These are phyloP conservation scores for Xylaria sp. DNA, from an alignment of 2,329 filamentous ascomycete species.

Conservation along the genomic window DNA sequence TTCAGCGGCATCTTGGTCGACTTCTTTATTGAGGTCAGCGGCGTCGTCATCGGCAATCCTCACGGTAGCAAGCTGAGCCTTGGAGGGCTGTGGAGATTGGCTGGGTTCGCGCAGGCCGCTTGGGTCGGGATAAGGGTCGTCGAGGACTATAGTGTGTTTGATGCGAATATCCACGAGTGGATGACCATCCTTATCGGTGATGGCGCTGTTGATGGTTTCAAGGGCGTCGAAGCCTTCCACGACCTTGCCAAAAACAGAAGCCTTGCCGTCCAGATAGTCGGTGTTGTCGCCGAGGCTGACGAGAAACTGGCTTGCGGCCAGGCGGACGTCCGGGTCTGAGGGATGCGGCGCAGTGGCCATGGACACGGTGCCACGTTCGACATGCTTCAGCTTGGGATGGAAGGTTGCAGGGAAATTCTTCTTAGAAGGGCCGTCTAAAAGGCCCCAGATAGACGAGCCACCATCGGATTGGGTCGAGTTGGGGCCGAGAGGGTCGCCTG, in stretches of 20 bases:
- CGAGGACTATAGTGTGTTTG: slow-evolving; percentile 88
- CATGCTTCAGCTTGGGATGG: slow-evolving; percentile 86
- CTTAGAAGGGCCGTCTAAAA: slow-evolving; percentile 74
- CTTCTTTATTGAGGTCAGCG: slow-evolving; percentile 75
- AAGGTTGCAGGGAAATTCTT: slow-evolving; percentile 87
- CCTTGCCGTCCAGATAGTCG: slow-evolving; percentile 90
- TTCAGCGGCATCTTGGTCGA: slow-evolving; percentile 83
- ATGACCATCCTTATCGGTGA: slow-evolving; percentile 84
- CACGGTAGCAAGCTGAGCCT: slow-evolving; percentile 88
- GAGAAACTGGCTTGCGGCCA: slow-evolving; percentile 93
- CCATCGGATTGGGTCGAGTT: slow-evolving; percentile 87
- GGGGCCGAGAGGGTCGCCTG: slow-evolving; percentile 91
- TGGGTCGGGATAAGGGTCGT: slow-evolving; percentile 91
- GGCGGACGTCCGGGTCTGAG: slow-evolving; percentile 79
- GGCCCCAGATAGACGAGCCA: slow-evolving; percentile 91
- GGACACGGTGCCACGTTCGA: slow-evolving; percentile 90
- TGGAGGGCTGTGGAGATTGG: slow-evolving; percentile 81
- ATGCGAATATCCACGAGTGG: slow-evolving; percentile 95
- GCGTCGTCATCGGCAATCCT: slow-evolving; percentile 83
- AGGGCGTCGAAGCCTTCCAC: slow-evolving; percentile 95
- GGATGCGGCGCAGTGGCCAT: slow-evolving; percentile 90
- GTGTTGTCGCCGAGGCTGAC: slow-evolving; percentile 90
- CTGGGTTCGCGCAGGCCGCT: slow-evolving; percentile 78
- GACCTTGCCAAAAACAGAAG: slow-evolving; percentile 93
- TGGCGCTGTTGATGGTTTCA: slow-evolving; percentile 91